Evolutionary conservation across 2,329 filamentous ascomycete genomes (phyloP).

Genomic region (Penicillium expansum): DNA sequence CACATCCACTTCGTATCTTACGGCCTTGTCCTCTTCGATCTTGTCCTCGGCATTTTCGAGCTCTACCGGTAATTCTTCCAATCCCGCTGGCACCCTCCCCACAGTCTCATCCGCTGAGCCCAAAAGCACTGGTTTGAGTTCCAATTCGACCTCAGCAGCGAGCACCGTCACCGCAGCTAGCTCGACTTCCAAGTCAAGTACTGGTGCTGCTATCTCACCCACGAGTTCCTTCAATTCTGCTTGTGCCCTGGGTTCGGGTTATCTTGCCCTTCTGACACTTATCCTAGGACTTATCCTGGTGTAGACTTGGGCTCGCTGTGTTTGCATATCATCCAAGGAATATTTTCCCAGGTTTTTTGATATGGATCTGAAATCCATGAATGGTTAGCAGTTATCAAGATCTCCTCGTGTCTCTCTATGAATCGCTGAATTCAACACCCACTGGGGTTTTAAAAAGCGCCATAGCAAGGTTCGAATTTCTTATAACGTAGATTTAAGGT

Average conservation of each 20-base stretch:
- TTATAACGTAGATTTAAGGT: background rate
- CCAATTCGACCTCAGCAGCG: background rate
- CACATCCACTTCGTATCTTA: background rate
- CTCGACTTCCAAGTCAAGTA: background rate
- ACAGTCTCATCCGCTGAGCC: background rate
- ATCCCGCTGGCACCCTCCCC: no score
- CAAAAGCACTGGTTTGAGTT: accelerated
- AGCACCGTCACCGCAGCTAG: no score
- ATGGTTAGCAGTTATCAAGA: background rate
- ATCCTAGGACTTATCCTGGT: background rate
- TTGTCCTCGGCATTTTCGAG: accelerated
- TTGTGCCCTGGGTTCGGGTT: background rate
- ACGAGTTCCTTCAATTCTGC: background rate
- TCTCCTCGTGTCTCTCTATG: background rate
- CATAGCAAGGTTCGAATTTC: background rate
- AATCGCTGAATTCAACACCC: background rate
- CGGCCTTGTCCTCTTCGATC: background rate
- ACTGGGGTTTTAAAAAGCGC: background rate
- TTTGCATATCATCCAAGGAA: no score
- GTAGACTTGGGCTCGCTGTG: background rate
- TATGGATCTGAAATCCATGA: background rate
- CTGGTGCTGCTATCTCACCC: background rate
- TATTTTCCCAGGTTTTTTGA: accelerated
- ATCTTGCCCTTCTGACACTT: background rate
- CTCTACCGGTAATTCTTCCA: background rate